A percentile compares a stretch with the other conserved stretches of the same genome.
Conservation (phyloP, 495 filamentous ascomycete species). For the Aspergillus funiculosus region DNA sequence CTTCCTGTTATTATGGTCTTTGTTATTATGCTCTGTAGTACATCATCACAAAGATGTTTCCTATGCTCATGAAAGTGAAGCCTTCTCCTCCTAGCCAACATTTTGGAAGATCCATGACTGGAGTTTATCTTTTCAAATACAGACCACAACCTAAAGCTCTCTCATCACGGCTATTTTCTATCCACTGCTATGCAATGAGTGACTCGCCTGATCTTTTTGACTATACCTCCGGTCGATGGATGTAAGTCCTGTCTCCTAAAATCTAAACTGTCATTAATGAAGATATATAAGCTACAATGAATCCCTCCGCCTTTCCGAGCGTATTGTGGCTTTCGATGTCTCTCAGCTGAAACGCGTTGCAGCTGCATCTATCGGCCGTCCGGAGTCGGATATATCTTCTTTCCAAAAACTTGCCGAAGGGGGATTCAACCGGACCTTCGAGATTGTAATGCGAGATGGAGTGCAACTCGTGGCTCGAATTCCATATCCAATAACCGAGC, state of each 20-base stretch:
- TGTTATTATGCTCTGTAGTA: too few species aligned
- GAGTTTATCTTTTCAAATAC: too few species aligned
- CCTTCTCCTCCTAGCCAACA: too few species aligned
- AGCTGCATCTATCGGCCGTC: slow-evolving; percentile 11
- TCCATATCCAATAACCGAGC: slow-evolving; percentile 25
- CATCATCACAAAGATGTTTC: too few species aligned
- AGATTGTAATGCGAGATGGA: slow-evolving; percentile 22
- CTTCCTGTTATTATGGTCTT: too few species aligned
- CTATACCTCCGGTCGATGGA: slow-evolving; percentile 7
- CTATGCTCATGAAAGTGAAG: too few species aligned
- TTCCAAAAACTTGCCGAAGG: slow-evolving; percentile 32
- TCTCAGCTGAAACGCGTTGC: slow-evolving; percentile 24
- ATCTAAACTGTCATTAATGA: neutral
- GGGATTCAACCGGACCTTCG: slow-evolving; percentile 28
- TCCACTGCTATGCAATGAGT: too few species aligned
- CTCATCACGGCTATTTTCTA: too few species aligned
- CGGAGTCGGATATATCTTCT: slow-evolving; percentile 11
- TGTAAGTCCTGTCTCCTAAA: neutral
- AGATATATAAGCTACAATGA: slow-evolving; percentile 23
- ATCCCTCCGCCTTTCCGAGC: slow-evolving; percentile 12
- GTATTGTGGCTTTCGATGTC: slow-evolving; percentile 23
- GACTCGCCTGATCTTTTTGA: neutral
- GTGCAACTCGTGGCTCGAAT: slow-evolving; percentile 21
- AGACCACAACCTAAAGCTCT: too few species aligned
- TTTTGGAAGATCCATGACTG: too few species aligned